phyloP scores from a whole-genome alignment of 2,329 filamentous ascomycete species.

The Cadophora sp. region DNA sequence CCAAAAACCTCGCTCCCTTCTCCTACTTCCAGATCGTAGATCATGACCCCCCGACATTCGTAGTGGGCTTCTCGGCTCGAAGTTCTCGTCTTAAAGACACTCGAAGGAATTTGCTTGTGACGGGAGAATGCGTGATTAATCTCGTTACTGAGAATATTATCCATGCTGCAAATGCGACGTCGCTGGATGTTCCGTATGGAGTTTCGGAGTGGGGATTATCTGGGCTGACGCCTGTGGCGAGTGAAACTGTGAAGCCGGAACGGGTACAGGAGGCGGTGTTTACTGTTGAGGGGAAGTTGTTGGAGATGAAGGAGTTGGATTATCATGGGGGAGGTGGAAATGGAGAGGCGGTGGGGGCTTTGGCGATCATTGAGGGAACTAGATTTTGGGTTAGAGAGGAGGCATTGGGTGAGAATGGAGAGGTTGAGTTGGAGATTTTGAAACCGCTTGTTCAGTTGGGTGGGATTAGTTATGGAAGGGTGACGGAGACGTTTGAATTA shows the following conservation, averaged over 20 bases:
- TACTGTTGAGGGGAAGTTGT: slow-evolving; percentile 6
- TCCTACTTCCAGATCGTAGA: slow-evolving; percentile 14
- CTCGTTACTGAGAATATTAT: slow-evolving; percentile 8
- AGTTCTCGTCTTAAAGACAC: neutral
- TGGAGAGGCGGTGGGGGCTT: neutral
- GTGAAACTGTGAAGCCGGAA: neutral
- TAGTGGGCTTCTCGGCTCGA: slow-evolving; percentile 6
- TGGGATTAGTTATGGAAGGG: slow-evolving; percentile 4
- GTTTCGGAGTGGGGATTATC: slow-evolving; percentile 7
- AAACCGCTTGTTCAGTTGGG: slow-evolving; percentile 5
- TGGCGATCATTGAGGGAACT: slow-evolving; percentile 7
- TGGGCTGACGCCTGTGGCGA: neutral
- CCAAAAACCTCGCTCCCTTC: slow-evolving; percentile 18
- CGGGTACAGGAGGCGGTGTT: neutral
- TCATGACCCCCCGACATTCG: slow-evolving; percentile 11
- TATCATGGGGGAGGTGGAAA: neutral
- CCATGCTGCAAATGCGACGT: slow-evolving; percentile 1
- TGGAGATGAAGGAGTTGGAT: slow-evolving; percentile 15
- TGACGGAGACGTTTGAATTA: slow-evolving; percentile 4
- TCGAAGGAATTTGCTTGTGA: neutral
- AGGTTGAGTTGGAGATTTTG: slow-evolving; percentile 6
- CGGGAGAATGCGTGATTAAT: slow-evolving; percentile 6
- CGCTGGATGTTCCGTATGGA: neutral
- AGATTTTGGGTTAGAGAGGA: slow-evolving; percentile 8
- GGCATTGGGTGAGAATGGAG: neutral